These are phyloP conservation scores for Kazachstania psychrophila DNA, from an alignment of 805 yeast genomes.

Conservation along the genomic window DNA sequence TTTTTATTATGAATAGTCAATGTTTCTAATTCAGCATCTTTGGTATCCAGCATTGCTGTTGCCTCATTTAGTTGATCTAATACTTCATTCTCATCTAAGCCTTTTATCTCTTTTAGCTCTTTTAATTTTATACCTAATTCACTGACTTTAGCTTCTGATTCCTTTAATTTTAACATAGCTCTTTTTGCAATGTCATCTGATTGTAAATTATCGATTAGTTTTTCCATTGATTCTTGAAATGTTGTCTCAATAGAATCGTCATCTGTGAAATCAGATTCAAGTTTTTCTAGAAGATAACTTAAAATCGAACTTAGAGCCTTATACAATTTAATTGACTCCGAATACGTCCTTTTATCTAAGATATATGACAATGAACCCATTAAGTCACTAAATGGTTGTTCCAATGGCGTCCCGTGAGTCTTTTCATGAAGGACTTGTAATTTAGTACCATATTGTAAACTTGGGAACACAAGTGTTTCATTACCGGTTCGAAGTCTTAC, in stretches of 20 bases:
- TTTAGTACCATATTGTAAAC: slow-evolving; percentile 17
- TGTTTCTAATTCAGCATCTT: slow-evolving; percentile 50
- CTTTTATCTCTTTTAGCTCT: slow-evolving; percentile 56
- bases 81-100: slow-evolving; percentile 44
- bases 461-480: slow-evolving; percentile 28
- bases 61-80: slow-evolving; percentile 56
- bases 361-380: slow-evolving; percentile 44
- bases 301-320: slow-evolving; percentile 44
- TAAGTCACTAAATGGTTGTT: slow-evolving; percentile 50
- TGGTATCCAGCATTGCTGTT: slow-evolving; percentile 46
- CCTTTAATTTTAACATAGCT: slow-evolving; percentile 56
- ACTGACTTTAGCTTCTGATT: slow-evolving; percentile 36
- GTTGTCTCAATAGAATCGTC: slow-evolving; percentile 42
- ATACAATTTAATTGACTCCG: slow-evolving; percentile 35
- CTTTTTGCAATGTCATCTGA: slow-evolving; percentile 81
- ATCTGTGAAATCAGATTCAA: slow-evolving; percentile 35
- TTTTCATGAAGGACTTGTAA: slow-evolving; percentile 15
- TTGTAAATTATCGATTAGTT: slow-evolving; percentile 58
- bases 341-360: slow-evolving; percentile 45
- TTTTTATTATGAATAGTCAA: slow-evolving; percentile 48
- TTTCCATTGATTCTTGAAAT: slow-evolving; percentile 67
- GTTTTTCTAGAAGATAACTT: slow-evolving; percentile 56
- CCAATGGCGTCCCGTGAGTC: slow-evolving; percentile 53
- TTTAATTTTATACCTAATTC: slow-evolving; percentile 49
- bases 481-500: slow-evolving; percentile 9